A percentile compares a stretch with the other conserved stretches of the same genome.
These are phyloP conservation scores for Pythium aristosporum DNA, from an alignment of 352 stramenopile species.

Conservation along the genomic window DNA sequence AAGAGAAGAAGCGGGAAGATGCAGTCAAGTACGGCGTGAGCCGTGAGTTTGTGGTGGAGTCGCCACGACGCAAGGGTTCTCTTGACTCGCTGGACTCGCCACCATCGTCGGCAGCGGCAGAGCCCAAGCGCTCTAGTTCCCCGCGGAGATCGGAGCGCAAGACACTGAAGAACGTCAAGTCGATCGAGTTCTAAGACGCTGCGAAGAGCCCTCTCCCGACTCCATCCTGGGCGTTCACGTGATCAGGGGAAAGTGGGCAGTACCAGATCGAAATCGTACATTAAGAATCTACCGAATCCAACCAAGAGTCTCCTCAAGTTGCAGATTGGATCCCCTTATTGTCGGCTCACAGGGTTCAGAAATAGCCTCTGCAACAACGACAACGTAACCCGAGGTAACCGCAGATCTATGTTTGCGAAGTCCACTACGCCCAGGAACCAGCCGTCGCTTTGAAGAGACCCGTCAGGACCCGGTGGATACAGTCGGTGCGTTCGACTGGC, in stretches of 20 bases:
- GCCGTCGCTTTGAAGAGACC: neutral
- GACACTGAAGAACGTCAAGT: slow-evolving; percentile 15
- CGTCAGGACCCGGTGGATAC: neutral
- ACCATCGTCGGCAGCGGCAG: neutral
- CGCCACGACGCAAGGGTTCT: neutral
- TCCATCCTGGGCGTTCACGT: too few relatives aligned
- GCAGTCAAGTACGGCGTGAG: slow-evolving; percentile 22
- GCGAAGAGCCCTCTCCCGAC: too few relatives aligned
- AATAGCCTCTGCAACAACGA: neutral
- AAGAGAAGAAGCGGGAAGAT: slow-evolving; percentile 34
- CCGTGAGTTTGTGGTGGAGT: slow-evolving; percentile 21
- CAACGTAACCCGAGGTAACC: too few relatives aligned
- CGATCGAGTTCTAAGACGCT: slow-evolving; percentile 19
- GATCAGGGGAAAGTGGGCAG: too few relatives aligned
- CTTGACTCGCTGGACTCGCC: slow-evolving; percentile 8
- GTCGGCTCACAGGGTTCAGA: neutral
- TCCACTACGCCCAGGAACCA: too few relatives aligned
- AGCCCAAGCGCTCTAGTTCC: slow-evolving; percentile 6
- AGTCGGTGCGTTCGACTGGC: neutral
- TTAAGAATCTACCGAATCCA: neutral
- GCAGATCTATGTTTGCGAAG: too few relatives aligned
- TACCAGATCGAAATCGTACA: too few relatives aligned
- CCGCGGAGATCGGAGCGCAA: slow-evolving; percentile 6
- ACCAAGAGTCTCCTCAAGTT: neutral
- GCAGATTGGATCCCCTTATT: neutral